Evolutionary conservation across 129 eudicot species (phyloP).

Genomic region (Flaveria bidentis): DNA sequence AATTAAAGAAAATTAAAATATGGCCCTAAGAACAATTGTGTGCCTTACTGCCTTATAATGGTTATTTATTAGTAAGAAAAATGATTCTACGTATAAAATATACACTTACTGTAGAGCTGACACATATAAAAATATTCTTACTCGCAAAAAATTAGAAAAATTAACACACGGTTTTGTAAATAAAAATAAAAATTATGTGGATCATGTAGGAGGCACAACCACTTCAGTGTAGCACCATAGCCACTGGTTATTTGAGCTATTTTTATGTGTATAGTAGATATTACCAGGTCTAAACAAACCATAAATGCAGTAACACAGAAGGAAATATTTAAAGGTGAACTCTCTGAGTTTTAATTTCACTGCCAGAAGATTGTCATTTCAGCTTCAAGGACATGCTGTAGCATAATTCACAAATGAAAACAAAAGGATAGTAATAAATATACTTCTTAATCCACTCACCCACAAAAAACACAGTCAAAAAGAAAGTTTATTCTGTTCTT

Average conservation of each 20-base stretch:
- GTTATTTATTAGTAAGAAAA: background rate
- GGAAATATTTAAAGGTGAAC: background rate
- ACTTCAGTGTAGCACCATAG: background rate
- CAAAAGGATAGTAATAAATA: background rate
- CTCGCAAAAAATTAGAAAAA: background rate
- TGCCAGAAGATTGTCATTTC: background rate
- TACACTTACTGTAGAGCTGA: background rate
- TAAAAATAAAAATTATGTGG: background rate
- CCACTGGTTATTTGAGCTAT: conserved; percentile 1
- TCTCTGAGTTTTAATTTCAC: conserved; percentile 1
- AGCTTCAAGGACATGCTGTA: background rate
- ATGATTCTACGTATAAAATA: background rate
- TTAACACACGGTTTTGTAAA: background rate
- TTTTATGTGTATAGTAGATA: background rate
- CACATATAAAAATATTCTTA: background rate
- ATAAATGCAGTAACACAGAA: background rate
- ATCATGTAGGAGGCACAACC: background rate
- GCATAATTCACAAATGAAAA: background rate
- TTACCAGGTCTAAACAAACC: conserved; percentile 2
- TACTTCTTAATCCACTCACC: conserved; percentile 9
- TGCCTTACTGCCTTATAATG: background rate
- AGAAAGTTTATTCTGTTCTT: background rate
- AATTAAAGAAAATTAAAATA: background rate
- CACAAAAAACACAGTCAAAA: background rate
- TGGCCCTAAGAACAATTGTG: background rate